Conservation (phyloP, 2,329 filamentous ascomycete species). For the Penicillium expansum region DNA sequence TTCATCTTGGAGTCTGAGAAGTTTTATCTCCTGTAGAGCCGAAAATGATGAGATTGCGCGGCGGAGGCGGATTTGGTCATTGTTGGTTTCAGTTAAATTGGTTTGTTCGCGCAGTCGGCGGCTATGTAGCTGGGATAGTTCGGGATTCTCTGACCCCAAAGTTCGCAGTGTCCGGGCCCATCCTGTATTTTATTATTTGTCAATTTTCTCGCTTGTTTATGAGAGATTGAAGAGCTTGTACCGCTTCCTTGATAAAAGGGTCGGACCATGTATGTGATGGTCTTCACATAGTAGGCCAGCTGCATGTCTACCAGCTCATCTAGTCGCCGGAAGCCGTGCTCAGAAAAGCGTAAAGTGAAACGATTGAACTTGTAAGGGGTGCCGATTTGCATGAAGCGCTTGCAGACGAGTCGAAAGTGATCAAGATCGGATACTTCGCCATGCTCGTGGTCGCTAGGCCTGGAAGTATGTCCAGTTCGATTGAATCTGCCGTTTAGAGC, state of each 20-base stretch:
- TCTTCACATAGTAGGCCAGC: constrained; percentile 37
- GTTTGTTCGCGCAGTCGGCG: constrained; percentile 38
- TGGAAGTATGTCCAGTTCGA: constrained; percentile 5
- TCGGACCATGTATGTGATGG: constrained; percentile 43
- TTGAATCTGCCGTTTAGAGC: constrained; percentile 1
- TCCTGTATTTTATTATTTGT: constrained; percentile 28
- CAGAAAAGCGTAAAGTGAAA: constrained; percentile 39
- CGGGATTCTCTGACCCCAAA: constrained; percentile 19
- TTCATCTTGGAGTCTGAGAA: constrained; percentile 61
- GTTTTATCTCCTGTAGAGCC: constrained; percentile 62
- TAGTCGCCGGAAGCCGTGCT: constrained; percentile 34
- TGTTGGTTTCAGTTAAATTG: constrained; percentile 49
- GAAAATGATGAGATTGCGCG: constrained; percentile 58
- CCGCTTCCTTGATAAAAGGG: constrained; percentile 41
- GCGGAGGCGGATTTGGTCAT: constrained; percentile 54
- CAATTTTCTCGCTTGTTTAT: neutral
- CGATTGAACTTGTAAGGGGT: constrained; percentile 41
- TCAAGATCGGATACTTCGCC: constrained; percentile 39
- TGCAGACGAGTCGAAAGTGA: constrained; percentile 42
- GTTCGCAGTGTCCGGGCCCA: constrained; percentile 28
- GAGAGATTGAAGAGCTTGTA: constrained; percentile 26
- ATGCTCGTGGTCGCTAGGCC: constrained; percentile 13
- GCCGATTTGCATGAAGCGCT: constrained; percentile 41
- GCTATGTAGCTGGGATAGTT: constrained; percentile 29
- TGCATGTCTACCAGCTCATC: constrained; percentile 38